Conservation (phyloP, 2,329 filamentous ascomycete genomes). For the Sphaerulina vaccinii region DNA sequence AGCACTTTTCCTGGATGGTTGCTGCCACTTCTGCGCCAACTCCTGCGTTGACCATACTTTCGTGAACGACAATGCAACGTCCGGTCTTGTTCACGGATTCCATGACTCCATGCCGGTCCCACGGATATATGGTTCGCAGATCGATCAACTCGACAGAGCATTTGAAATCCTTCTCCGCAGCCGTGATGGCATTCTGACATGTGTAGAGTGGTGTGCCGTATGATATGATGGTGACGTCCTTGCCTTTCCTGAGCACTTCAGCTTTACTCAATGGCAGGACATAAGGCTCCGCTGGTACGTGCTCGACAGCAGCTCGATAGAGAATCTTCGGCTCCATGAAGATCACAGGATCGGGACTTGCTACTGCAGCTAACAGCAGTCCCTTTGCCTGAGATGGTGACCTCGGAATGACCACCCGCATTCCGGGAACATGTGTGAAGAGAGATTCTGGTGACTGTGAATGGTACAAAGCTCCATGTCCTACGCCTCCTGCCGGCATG, state of each 20-base stretch:
- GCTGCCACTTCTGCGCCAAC: slow-evolving; percentile 87
- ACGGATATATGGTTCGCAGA: slow-evolving; percentile 83
- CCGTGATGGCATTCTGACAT: slow-evolving; percentile 72
- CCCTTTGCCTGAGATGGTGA: slow-evolving; percentile 88
- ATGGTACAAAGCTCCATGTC: slow-evolving; percentile 85
- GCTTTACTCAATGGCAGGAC: slow-evolving; percentile 83
- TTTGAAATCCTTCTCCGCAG: slow-evolving; percentile 71
- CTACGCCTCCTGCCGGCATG: slow-evolving; percentile 88
- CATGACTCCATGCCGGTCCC: slow-evolving; percentile 80
- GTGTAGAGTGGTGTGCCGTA: slow-evolving; percentile 89
- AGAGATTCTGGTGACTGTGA: slow-evolving; percentile 85
- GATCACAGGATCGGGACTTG: slow-evolving; percentile 78
- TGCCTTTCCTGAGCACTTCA: slow-evolving; percentile 76
- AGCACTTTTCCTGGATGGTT: slow-evolving; percentile 83
- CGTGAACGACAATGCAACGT: slow-evolving; percentile 82
- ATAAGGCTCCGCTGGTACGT: slow-evolving; percentile 79
- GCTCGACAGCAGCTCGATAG: slow-evolving; percentile 87
- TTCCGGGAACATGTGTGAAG: slow-evolving; percentile 83
- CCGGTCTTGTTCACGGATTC: slow-evolving; percentile 85
- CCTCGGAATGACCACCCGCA: slow-evolving; percentile 81
- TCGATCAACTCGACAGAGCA: slow-evolving; percentile 83
- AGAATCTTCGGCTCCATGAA: slow-evolving; percentile 95
- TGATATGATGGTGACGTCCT: slow-evolving; percentile 77
- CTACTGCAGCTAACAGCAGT: slow-evolving; percentile 72
- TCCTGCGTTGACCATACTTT: slow-evolving; percentile 87